Evolutionary conservation across 2,329 filamentous ascomycete genomes (phyloP).

Genomic region (Keithomyces neogunnii): DNA sequence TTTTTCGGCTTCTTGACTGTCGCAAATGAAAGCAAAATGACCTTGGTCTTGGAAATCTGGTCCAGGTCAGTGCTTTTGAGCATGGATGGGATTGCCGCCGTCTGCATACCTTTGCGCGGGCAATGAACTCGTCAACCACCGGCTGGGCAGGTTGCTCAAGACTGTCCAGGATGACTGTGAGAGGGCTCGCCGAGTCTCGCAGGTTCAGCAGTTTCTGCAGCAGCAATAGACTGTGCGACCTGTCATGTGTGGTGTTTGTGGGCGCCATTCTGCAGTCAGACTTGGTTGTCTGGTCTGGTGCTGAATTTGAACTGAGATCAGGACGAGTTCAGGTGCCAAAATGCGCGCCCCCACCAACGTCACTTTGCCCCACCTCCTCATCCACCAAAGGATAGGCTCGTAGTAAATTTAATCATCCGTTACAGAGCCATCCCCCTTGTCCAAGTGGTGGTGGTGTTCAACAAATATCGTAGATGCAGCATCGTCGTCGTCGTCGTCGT

Average conservation of each 20-base stretch:
- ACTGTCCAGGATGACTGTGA: slow-evolving; percentile 78
- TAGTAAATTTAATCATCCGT: background rate
- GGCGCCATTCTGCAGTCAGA: slow-evolving; percentile 40
- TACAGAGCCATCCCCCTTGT: background rate
- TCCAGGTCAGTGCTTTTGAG: background rate
- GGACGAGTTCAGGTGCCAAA: background rate
- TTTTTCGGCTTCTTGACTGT: slow-evolving; percentile 57
- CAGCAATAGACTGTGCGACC: slow-evolving; percentile 76
- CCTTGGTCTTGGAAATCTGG: slow-evolving; percentile 54
- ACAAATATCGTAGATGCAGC: background rate
- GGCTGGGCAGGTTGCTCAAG: slow-evolving; percentile 72
- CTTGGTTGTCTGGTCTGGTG: too few species aligned
- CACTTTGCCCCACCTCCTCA: background rate
- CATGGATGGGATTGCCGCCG: background rate
- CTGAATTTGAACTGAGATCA: background rate
- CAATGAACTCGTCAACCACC: slow-evolving; percentile 64
- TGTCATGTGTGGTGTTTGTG: slow-evolving; percentile 54
- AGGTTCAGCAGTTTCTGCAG: slow-evolving; percentile 75
- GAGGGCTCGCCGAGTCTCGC: slow-evolving; percentile 71
- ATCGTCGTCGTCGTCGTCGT: background rate
- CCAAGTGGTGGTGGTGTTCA: too few species aligned
- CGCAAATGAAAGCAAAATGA: slow-evolving; percentile 72
- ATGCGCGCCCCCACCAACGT: background rate
- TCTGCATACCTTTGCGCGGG: slow-evolving; percentile 57
- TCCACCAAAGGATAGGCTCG: background rate